Base-by-base conservation (phyloP, 805 yeast species). In the Grigorovia jiainica region DNA sequence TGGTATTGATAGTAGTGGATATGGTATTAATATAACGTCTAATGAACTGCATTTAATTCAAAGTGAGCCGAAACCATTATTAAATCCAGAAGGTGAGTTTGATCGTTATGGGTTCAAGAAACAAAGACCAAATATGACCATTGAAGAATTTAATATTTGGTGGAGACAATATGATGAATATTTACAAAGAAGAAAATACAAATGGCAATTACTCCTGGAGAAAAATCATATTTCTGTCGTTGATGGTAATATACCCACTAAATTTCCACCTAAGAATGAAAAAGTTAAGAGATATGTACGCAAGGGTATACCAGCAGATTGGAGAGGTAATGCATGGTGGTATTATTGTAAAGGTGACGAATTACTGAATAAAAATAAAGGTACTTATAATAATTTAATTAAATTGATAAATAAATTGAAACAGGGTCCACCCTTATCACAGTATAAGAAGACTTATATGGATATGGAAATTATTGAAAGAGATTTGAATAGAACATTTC, bases 301-400 rank as follows among this genome's bases (percentile, higher is more conserved):
- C 43, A 84, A 84, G 58, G 98, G 98, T 10, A 80, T 90, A 9
- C 97, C 98, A 0, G 89, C 95, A 0, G 96, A 87, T 57, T 90
- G 96, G 97, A 69, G 98, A 50, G 98, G 98, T 1, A 75, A 76
- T 49, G 96, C 97, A 0, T 90, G 98, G 98, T 90, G 92, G 71
- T 81, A 78, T 67, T 90, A 85, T 61, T 95, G 95, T 7, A 79
- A 79, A 20, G 98, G 97, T 2, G 72, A 78, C 42, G 92, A 84
- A 41, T 72, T 72, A 49, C 62, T 87, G 43, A 77, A 73, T 49
- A 76, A 77, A 32, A 78, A 89, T 55, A 66, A 66, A 13, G 95
- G 95, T 1, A 72, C 84, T 2, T 92, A 89, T 59, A 84, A 78
- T 36, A 67, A 70, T 45, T 68, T 90, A 24, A 78, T 86, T 31